These are phyloP conservation scores for Pelargonium nanum DNA, from an alignment of 345 rosid genomes.

Conservation along the genomic window DNA sequence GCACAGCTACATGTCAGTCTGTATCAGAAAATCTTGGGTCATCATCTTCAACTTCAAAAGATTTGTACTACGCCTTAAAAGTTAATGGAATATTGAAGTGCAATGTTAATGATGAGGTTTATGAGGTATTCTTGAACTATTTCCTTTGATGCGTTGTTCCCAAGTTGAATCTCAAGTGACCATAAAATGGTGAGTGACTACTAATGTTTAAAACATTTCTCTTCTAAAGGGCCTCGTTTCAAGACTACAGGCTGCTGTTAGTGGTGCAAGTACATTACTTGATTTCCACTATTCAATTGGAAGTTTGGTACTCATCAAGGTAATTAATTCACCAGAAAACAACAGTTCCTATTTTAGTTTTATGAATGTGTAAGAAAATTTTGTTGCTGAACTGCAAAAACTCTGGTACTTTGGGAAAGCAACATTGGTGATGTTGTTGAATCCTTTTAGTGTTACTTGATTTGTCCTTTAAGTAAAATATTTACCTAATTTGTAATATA, in stretches of 20 bases:
- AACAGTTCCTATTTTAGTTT: background rate
- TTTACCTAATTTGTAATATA: slow-evolving; percentile 1
- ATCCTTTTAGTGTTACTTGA: slow-evolving; percentile 4
- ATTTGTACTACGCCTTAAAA: slow-evolving; percentile 58
- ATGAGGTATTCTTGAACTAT: slow-evolving; percentile 39
- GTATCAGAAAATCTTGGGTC: slow-evolving; percentile 42
- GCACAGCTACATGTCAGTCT: slow-evolving; percentile 34
- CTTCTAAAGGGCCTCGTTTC: slow-evolving; percentile 44
- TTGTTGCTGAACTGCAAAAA: background rate
- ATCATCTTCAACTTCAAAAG: slow-evolving; percentile 49
- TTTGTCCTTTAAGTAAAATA: slow-evolving; percentile 5
- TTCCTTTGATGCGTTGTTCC: background rate
- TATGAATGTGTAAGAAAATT: background rate
- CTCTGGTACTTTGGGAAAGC: background rate
- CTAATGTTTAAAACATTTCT: background rate
- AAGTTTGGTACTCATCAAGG: slow-evolving; percentile 72
- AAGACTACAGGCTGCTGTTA: slow-evolving; percentile 50
- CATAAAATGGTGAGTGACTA: background rate
- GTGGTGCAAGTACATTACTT: slow-evolving; percentile 57
- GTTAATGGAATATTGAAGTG: slow-evolving; percentile 59
- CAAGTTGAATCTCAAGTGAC: background rate
- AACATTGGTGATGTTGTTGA: background rate
- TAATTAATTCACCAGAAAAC: slow-evolving; percentile 14
- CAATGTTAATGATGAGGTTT: slow-evolving; percentile 27
- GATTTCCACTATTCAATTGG: slow-evolving; percentile 69